phyloP scores from a whole-genome alignment of 257 asterid species.

The Solanum dulcamara region DNA sequence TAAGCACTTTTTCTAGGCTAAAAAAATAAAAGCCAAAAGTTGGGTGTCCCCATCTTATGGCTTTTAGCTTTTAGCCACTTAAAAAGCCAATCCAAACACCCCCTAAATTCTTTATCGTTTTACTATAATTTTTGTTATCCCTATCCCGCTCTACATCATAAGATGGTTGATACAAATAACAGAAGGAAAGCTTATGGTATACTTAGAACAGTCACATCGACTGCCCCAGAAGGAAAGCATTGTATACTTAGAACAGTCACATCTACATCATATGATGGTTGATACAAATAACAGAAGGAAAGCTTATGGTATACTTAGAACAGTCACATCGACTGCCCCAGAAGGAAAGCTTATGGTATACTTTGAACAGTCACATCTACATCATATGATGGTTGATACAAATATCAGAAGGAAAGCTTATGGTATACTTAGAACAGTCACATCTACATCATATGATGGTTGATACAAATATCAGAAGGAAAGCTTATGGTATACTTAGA shows the following conservation, averaged over 20 bases:
- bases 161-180: background rate
- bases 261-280: too few species aligned
- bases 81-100: too few species aligned
- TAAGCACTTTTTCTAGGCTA: too few species aligned
- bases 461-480: background rate
- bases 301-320: background rate
- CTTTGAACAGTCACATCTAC: background rate
- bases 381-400: background rate
- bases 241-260: background rate
- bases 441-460: background rate
- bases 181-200: background rate
- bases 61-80: too few species aligned
- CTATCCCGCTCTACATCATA: background rate
- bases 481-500: background rate
- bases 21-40: too few species aligned
- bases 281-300: background rate
- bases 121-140: background rate
- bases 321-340: background rate
- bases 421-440: background rate
- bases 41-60: too few species aligned
- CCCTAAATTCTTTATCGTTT: background rate
- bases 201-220: background rate
- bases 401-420: background rate
- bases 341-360: background rate
- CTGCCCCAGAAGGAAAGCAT: background rate